Percentiles rank a stretch among this genome's conserved stretches.
Conservation (phyloP, 345 rosid species). For the Streptanthus diversifolius region DNA sequence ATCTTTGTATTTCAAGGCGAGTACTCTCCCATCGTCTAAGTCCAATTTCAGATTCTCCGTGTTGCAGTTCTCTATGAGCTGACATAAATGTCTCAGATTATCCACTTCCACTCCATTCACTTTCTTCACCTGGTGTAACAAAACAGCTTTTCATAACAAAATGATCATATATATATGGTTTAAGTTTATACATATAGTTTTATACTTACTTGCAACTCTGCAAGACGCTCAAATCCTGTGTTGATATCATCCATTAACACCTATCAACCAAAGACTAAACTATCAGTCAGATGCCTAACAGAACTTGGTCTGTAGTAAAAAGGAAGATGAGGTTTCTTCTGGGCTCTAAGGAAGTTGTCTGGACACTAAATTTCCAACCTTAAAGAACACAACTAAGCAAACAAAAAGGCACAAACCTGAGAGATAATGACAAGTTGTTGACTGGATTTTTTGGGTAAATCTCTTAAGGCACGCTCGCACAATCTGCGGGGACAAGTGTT, state of each 20-base stretch:
- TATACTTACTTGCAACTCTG: conserved; percentile 66
- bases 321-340: no score
- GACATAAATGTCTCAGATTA: conserved; percentile 69
- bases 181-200: not conserved
- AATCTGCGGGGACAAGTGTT: conserved; percentile 76
- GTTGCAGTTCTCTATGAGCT: conserved; percentile 57
- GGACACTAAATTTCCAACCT: not conserved
- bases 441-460: conserved; percentile 62
- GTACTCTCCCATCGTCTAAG: conserved; percentile 77
- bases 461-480: conserved; percentile 76
- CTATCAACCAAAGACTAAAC: conserved; percentile 40
- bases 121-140: conserved; percentile 64
- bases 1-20: conserved; percentile 48
- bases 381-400: not conserved
- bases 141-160: not conserved
- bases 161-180: not conserved
- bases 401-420: conserved; percentile 51
- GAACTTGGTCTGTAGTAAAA: no score
- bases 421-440: conserved; percentile 83
- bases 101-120: conserved; percentile 64
- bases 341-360: not conserved
- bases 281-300: conserved; percentile 17
- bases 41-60: conserved; percentile 60
- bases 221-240: conserved; percentile 85
- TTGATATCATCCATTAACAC: conserved; percentile 88